A percentile compares a stretch with the other conserved stretches of the same genome.
These are phyloP conservation scores for Erucastrum elatum DNA, from an alignment of 345 rosid genomes.

Conservation along the genomic window DNA sequence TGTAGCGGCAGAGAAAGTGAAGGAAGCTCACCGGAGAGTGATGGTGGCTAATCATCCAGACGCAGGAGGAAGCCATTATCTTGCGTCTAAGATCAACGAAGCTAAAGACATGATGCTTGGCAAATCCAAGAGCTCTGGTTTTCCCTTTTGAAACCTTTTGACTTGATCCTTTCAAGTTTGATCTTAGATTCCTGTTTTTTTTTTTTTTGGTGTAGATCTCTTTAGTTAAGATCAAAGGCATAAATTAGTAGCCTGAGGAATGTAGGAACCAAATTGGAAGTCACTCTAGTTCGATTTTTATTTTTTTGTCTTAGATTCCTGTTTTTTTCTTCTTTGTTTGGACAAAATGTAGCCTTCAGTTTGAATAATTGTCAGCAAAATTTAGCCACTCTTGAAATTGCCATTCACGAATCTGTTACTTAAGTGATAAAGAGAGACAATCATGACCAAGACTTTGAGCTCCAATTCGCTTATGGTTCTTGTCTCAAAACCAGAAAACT, in stretches of 20 bases:
- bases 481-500: no score
- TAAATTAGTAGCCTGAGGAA: no score
- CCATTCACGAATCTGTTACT: no score
- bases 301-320: neutral
- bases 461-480: no score
- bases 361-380: neutral
- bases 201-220: no score
- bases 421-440: no score
- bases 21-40: conserved; percentile 83
- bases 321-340: no score
- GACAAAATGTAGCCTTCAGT: neutral
- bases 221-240: no score
- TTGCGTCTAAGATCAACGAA: conserved; percentile 71
- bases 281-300: neutral
- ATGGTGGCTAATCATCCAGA: conserved; percentile 91
- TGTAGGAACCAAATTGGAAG: neutral
- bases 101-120: conserved; percentile 65
- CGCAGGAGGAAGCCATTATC: conserved; percentile 72
- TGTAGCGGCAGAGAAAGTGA: conserved; percentile 64
- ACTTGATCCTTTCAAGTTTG: no score
- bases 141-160: conserved; percentile 48
- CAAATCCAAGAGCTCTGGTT: conserved; percentile 48
- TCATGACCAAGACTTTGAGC: no score
- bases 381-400: no score
- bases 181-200: no score